Evolutionary conservation across 2,329 filamentous ascomycete genomes (phyloP).

Genomic region (Colletotrichum cereale): DNA sequence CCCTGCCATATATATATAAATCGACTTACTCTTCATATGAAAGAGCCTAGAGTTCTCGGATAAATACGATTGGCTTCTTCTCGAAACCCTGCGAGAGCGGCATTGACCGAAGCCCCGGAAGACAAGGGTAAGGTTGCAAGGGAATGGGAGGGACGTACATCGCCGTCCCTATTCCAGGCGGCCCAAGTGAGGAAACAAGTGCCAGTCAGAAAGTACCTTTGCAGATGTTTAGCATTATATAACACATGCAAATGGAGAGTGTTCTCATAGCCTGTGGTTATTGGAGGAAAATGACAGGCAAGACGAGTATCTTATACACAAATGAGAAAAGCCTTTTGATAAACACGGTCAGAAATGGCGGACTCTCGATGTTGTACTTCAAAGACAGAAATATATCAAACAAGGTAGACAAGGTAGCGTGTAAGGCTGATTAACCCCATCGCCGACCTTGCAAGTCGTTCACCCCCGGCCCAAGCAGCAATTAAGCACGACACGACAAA

Average conservation of each 20-base stretch:
- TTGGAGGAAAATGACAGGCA: background rate
- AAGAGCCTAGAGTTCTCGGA: background rate
- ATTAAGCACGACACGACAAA: constrained; percentile 16
- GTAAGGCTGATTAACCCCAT: background rate
- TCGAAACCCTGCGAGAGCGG: background rate
- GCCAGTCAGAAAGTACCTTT: background rate
- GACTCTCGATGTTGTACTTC: background rate
- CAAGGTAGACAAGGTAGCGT: background rate
- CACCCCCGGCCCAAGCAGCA: background rate
- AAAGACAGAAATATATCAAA: background rate
- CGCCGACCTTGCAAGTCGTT: background rate
- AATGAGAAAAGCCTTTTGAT: background rate
- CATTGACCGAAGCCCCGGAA: background rate
- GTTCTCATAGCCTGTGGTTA: background rate
- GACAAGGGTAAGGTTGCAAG: constrained; percentile 11
- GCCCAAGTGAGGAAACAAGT: background rate
- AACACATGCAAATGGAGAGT: background rate
- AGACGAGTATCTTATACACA: background rate
- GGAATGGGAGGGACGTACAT: background rate
- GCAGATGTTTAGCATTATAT: background rate
- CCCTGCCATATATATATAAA: background rate
- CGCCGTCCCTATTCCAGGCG: constrained; percentile 12
- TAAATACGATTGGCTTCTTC: background rate
- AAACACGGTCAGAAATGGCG: background rate
- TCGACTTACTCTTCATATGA: background rate